These are phyloP conservation scores for Phialophora verrucosa DNA, from an alignment of 2,329 filamentous ascomycete genomes.

Conservation along the genomic window DNA sequence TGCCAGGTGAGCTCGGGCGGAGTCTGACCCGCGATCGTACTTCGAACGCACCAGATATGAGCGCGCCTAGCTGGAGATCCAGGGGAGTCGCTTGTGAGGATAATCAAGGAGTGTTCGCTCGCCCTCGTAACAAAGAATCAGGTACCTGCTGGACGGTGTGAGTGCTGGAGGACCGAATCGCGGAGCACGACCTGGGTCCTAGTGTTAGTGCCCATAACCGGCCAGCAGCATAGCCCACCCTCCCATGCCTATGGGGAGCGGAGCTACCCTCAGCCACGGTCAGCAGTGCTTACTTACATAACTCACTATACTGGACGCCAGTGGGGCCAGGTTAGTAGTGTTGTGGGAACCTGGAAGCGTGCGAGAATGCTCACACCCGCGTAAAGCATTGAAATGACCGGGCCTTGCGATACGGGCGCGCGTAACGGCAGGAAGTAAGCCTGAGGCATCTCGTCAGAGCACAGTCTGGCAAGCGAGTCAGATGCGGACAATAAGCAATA, in stretches of 20 bases:
- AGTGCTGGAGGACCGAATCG: slow-evolving; percentile 22
- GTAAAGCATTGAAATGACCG: slow-evolving; percentile 21
- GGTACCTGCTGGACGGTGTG: slow-evolving; percentile 16
- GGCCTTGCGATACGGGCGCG: background rate
- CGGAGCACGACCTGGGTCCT: slow-evolving; percentile 15
- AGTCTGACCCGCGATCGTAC: slow-evolving; percentile 28
- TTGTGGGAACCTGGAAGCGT: slow-evolving; percentile 18
- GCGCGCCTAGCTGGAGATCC: slow-evolving; percentile 21
- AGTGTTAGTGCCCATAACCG: slow-evolving; percentile 21
- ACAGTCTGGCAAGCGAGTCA: slow-evolving; percentile 5
- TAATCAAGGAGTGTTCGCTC: slow-evolving; percentile 13
- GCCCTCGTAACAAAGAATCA: slow-evolving; percentile 11
- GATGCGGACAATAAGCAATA: slow-evolving; percentile 23
- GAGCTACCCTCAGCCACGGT: slow-evolving; percentile 33
- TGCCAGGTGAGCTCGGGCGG: slow-evolving; percentile 20
- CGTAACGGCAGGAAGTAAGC: slow-evolving; percentile 9
- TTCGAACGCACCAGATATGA: slow-evolving; percentile 12
- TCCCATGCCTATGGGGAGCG: slow-evolving; percentile 24
- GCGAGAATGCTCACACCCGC: slow-evolving; percentile 8
- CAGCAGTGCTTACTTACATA: slow-evolving; percentile 36
- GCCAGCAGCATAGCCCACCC: slow-evolving; percentile 26
- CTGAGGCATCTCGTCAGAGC: slow-evolving; percentile 9
- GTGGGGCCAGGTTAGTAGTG: slow-evolving; percentile 28
- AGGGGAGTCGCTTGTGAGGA: slow-evolving; percentile 17
- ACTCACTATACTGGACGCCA: slow-evolving; percentile 18